Evolutionary conservation across 2,329 filamentous ascomycete species (phyloP), one percentile per base, ranked within the genome.

Genomic region (Leptographium galeiforme): DNA sequence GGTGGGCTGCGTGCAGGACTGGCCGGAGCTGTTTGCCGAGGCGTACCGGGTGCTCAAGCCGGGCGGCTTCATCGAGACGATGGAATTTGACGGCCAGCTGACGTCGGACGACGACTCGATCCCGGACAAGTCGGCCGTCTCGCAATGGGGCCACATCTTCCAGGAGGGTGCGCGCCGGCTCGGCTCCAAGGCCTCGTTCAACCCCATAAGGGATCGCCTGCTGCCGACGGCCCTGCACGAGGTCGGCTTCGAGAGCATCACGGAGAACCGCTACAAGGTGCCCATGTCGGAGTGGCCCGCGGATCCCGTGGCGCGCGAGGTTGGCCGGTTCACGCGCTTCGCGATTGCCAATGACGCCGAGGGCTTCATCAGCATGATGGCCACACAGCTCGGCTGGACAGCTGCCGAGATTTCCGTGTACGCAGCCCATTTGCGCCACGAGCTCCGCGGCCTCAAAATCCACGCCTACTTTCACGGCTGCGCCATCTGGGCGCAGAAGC

Each of bases 21-120:
- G 62, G 63, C 39, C 50, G 25, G 44, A 38, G 2, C 36, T 62
- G 7, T 55, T 61, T 19, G 54, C 50, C 32, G 53, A 61, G 51
- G 58, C 57, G 1, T 63, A 56, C 43, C 55, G 48, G 18, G 47
- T 53, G 8, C 52, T 63, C 33, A 74, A 74, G 58, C 77, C 78
- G 1, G 78, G 77, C 16, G 78, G 72, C 10, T 80, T 59, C 60
- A 59, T 64, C 39, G 62, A 64, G 49, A 55, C 48, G 36, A 46
- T 55, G 32, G 59, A 60, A 14, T 40, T 55, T 0, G 54, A 52
- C 16, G 47, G 55, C 8, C 30, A 43, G 38, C 53, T 62, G 48
- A 14, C 53, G 34, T 57, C 55, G 55, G 63, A 65, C 49, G 63
- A 66, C 54, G 58, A 56, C 6, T 53, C 59, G 7, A 54, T 62